A percentile compares a stretch with the other conserved stretches of the same genome.
Evolutionary conservation across 164 flowering plant genomes (phyloP).

Genomic region (Cinnamomum micranthum): DNA sequence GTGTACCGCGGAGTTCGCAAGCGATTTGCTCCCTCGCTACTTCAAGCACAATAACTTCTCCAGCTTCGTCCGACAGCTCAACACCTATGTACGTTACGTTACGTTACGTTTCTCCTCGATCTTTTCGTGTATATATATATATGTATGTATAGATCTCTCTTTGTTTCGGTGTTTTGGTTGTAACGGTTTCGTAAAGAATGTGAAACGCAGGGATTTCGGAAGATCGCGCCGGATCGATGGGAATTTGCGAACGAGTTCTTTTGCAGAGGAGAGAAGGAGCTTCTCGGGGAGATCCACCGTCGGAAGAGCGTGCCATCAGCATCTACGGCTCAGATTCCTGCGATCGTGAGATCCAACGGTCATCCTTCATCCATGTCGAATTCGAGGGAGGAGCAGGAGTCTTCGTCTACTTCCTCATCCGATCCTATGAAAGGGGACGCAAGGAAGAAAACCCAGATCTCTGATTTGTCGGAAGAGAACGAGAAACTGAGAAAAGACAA

Average conservation of each 20-base stretch:
- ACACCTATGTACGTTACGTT: conserved; percentile 71
- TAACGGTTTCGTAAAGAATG: neutral
- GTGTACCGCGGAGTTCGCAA: conserved; percentile 81
- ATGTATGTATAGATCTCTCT: neutral
- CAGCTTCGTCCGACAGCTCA: conserved; percentile 95
- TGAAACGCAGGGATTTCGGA: conserved; percentile 52
- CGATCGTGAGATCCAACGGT: conserved; percentile 17
- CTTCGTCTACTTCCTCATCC: conserved; percentile 54
- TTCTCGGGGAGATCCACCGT: conserved; percentile 68
- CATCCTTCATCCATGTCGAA: conserved; percentile 27
- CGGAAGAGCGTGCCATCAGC: conserved; percentile 42
- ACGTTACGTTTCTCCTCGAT: neutral
- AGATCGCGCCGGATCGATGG: conserved; percentile 84
- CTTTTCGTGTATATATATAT: too few relatives aligned
- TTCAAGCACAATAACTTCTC: conserved; percentile 99
- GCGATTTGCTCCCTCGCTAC: conserved; percentile 74
- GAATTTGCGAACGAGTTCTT: conserved; percentile 82
- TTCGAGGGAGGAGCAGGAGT: conserved; percentile 62
- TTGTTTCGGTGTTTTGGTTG: neutral
- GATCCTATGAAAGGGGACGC: conserved; percentile 29
- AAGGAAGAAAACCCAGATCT: conserved; percentile 21
- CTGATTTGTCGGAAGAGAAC: conserved; percentile 69
- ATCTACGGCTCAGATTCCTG: neutral
- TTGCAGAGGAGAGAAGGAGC: conserved; percentile 54
- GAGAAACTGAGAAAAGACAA: conserved; percentile 66